Evolutionary conservation across 2,329 filamentous ascomycete species (phyloP).

Genomic region (Fusarium devonianum): DNA sequence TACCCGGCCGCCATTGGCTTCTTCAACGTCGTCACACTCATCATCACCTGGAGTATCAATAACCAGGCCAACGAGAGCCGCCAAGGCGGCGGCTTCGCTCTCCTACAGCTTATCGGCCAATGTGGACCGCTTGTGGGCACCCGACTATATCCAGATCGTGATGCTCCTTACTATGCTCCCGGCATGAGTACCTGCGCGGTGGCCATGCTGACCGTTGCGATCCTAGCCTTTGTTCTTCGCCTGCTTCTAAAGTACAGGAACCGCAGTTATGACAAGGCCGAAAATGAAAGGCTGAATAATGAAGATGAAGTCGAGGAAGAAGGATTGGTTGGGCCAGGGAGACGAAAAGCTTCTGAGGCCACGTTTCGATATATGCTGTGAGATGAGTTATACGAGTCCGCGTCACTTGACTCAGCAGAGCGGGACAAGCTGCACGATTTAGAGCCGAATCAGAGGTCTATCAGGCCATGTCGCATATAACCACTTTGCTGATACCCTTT

Average conservation of each 20-base stretch:
- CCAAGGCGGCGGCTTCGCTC: constrained; percentile 78
- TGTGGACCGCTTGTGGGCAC: constrained; percentile 77
- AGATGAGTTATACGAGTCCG: constrained; percentile 8
- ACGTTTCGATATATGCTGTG: constrained; percentile 59
- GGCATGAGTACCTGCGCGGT: constrained; percentile 70
- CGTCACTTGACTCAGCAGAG: not conserved
- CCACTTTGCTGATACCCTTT: constrained; percentile 23
- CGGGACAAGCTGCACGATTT: not conserved
- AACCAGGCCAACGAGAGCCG: constrained; percentile 76
- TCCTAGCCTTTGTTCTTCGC: constrained; percentile 62
- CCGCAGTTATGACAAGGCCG: constrained; percentile 49
- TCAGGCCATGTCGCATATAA: constrained; percentile 15
- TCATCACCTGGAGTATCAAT: constrained; percentile 89
- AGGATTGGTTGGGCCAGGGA: constrained; percentile 48
- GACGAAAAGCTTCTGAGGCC: constrained; percentile 28
- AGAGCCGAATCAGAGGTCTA: constrained; percentile 8
- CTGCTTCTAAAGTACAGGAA: constrained; percentile 62
- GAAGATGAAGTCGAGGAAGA: constrained; percentile 48
- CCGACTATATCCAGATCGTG: constrained; percentile 66
- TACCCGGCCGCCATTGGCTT: constrained; percentile 83
- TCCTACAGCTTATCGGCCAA: constrained; percentile 84
- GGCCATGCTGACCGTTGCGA: constrained; percentile 68
- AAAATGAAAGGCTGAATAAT: constrained; percentile 35
- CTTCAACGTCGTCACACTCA: constrained; percentile 82
- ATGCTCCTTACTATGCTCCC: constrained; percentile 66